Base-by-base conservation (phyloP, 2,329 filamentous ascomycete genomes). In the Trichocomaceae sp. region DNA sequence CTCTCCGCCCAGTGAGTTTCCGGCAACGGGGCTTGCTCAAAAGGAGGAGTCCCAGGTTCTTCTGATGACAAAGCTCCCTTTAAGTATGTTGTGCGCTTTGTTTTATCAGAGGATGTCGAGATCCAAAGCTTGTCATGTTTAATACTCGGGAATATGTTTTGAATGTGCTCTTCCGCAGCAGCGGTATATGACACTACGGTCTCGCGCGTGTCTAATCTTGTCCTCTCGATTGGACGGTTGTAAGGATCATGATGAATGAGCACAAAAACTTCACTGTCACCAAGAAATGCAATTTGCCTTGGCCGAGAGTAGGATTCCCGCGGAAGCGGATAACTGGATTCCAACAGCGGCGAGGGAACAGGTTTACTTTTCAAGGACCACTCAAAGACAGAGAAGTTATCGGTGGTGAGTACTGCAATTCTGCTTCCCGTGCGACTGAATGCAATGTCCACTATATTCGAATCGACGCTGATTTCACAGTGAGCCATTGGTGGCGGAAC, bases 401-500 rank as follows among this genome's bases (percentile, higher is more conserved):
- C 66, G 26, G 80, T 77, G 62, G 90, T 87, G 19, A 96, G 75
- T 8, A 95, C 80, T 3, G 84, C 89, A 65, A 97, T 79, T 7
- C 77, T 76, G 1, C 78, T 79, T 48, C 86, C 84, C 47, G 79
- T 78, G 13, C 76, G 77, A 49, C 83, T 86, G 61, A 96, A 84
- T 0, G 86, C 83, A 50, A 93, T 83, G 71, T 96, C 90, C 17
- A 88, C 73, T 2, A 83, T 79, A 52, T 85, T 84, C 0, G 79
- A 79, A 13, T 81, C 75, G 26, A 87, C 71, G 12, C 75, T 64
- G 17, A 96, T 64, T 55, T 95, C 88, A 61, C 87, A 87, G 59
- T 92, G 79, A 15, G 90, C 84, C 90, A 97, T 96, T 0, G 93
- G 93, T 26, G 93, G 93, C 22, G 93, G 93, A 2, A 96, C 79